Evolutionary conservation across 2,329 filamentous ascomycete genomes (phyloP).

Genomic region (Aspergillus aculeatus): DNA sequence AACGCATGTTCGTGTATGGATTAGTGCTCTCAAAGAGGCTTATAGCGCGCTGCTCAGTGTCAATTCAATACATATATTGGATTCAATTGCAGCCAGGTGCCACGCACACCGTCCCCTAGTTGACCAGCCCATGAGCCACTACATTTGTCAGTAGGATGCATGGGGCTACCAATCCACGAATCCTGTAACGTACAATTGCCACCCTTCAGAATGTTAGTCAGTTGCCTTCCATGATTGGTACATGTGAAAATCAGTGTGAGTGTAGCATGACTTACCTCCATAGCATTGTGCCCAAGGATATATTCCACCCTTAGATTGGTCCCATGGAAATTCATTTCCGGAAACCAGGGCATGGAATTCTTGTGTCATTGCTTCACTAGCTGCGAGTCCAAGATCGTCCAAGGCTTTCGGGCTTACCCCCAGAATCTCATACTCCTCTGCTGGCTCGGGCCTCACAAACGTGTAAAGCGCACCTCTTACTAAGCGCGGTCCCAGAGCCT

Average conservation of each 20-base stretch:
- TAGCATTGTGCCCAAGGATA: conserved; percentile 99
- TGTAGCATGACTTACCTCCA: conserved; percentile 58
- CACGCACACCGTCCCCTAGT: conserved; percentile 73
- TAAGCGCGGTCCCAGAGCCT: conserved; percentile 73
- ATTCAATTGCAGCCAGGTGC: not conserved
- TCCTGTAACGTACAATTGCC: conserved; percentile 47
- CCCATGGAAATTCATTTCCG: conserved; percentile 78
- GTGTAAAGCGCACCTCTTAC: conserved; percentile 86
- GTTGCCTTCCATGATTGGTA: not conserved
- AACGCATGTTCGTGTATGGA: conserved; percentile 66
- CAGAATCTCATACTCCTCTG: conserved; percentile 73
- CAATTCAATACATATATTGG: not conserved
- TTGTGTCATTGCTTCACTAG: conserved; percentile 65
- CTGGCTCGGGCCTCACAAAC: conserved; percentile 78
- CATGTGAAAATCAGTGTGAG: conserved; percentile 1
- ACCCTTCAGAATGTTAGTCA: conserved; percentile 35
- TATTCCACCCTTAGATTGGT: conserved; percentile 70
- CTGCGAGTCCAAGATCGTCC: conserved; percentile 72
- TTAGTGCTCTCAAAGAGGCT: conserved; percentile 89
- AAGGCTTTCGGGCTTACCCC: conserved; percentile 77
- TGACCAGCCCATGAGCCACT: conserved; percentile 90
- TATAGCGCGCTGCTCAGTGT: conserved; percentile 64
- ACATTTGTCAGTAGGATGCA: conserved; percentile 39
- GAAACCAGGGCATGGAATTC: conserved; percentile 76
- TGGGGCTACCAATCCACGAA: not conserved